Percentiles rank a stretch among this genome's conserved stretches.
Conservation (phyloP, 23 red algal genomes). For the Gracilaria domingensis region DNA sequence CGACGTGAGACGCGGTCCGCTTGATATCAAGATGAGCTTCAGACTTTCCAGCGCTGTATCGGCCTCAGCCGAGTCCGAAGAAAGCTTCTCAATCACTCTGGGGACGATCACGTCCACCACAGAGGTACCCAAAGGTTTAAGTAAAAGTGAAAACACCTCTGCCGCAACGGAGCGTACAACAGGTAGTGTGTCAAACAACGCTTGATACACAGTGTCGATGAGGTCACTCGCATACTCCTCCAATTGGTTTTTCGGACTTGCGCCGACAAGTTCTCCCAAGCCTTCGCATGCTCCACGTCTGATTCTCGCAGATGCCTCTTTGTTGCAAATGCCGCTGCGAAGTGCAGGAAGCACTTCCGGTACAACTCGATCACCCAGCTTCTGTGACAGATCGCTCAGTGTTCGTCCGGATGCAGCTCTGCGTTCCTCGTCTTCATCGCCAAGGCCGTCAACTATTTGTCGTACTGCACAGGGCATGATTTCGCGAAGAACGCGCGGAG, state of each 20-base stretch:
- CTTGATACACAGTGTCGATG: constrained; percentile 55
- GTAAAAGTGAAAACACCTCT: constrained; percentile 64
- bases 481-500: constrained; percentile 84
- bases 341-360: constrained; percentile 85
- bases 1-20: constrained; percentile 53
- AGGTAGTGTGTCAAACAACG: constrained; percentile 53
- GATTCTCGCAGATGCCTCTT: constrained; percentile 53
- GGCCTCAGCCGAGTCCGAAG: constrained; percentile 20
- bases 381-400: constrained; percentile 81
- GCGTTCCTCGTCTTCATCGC: constrained; percentile 80
- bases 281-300: constrained; percentile 86
- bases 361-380: constrained; percentile 83
- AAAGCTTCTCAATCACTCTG: constrained; percentile 46
- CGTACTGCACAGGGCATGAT: constrained; percentile 82
- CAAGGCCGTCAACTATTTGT: constrained; percentile 80
- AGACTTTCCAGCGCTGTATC: constrained; percentile 74
- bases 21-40: constrained; percentile 39
- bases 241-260: constrained; percentile 65
- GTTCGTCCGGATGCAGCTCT: constrained; percentile 75
- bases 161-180: constrained; percentile 51
- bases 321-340: constrained; percentile 50
- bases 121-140: constrained; percentile 61
- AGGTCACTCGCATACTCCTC: constrained; percentile 47
- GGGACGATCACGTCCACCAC: constrained; percentile 69
- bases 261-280: constrained; percentile 69